Conservation (phyloP, 106 monocot species). For the Phalaenopsis aphrodite region DNA sequence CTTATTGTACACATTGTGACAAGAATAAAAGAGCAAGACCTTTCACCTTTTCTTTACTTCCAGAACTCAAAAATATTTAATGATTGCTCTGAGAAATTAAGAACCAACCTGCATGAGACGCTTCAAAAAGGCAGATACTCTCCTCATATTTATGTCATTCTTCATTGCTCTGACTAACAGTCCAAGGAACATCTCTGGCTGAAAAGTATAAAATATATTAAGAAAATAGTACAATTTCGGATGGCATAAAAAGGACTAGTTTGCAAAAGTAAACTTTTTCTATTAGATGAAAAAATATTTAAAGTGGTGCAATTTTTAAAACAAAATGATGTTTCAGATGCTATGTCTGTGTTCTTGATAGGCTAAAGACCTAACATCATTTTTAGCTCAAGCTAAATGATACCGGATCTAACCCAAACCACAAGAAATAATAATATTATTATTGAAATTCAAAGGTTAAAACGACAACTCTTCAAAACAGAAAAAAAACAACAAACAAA, state of each 20-base stretch:
- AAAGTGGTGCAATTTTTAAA: not conserved
- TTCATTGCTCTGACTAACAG: conserved; percentile 86
- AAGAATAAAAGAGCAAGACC: not conserved
- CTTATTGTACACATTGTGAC: no score
- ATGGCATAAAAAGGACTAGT: not conserved
- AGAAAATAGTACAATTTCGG: not conserved
- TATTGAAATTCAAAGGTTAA: no score
- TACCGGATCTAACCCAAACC: no score
- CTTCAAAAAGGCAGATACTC: conserved; percentile 79
- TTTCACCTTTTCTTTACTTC: not conserved
- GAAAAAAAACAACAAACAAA: no score
- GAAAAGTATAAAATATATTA: conserved; percentile 10
- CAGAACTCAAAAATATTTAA: not conserved
- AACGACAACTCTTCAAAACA: no score
- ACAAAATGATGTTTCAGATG: not conserved
- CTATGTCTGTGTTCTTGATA: no score
- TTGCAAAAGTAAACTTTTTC: not conserved
- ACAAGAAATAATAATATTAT: no score
- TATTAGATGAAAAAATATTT: not conserved
- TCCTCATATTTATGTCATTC: conserved; percentile 79
- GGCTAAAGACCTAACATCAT: no score
- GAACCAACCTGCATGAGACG: conserved; percentile 67
- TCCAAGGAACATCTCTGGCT: conserved; percentile 98
- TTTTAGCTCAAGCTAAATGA: no score
- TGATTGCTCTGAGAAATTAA: not conserved